phyloP scores from a whole-genome alignment of 345 rosid species.

The Anastatica hierochuntica region DNA sequence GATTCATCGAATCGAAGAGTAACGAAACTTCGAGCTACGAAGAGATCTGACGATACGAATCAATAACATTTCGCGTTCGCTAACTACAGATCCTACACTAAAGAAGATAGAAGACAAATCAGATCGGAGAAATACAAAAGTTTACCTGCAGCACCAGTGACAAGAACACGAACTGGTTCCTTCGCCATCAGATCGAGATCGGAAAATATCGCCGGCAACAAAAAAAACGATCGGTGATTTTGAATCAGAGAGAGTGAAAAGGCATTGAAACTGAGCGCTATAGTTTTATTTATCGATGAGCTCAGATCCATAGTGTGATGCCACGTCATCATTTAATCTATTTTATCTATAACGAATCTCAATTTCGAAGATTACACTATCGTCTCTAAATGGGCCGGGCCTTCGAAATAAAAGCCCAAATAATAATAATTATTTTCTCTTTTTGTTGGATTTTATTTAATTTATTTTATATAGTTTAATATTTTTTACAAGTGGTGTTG shows the following conservation, averaged over 20 bases:
- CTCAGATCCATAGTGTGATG: conserved; percentile 14
- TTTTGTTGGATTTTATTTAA: neutral
- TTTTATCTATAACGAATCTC: conserved; percentile 1
- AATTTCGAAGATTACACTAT: neutral
- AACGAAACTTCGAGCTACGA: neutral
- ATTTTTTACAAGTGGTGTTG: neutral
- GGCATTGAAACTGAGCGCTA: neutral
- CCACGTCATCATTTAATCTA: conserved; percentile 19
- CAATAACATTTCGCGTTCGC: neutral
- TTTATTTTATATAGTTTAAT: neutral
- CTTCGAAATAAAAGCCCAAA: neutral
- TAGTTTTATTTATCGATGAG: conserved; percentile 1
- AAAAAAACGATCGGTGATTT: neutral
- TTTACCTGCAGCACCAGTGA: conserved; percentile 98
- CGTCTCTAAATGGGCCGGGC: neutral
- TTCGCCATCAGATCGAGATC: conserved; percentile 49
- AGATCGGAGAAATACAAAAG: neutral
- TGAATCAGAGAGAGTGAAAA: conserved; percentile 8
- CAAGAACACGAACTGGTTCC: conserved; percentile 93
- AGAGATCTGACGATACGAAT: conserved; percentile 10
- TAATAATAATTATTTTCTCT: neutral
- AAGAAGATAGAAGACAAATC: neutral
- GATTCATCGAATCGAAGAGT: neutral
- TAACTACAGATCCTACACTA: neutral
- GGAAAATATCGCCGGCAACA: conserved; percentile 11